Evolutionary conservation across 2,329 filamentous ascomycete genomes (phyloP), one percentile per base, ranked within the genome.

Genomic region (Cytospora paraplurivora): DNA sequence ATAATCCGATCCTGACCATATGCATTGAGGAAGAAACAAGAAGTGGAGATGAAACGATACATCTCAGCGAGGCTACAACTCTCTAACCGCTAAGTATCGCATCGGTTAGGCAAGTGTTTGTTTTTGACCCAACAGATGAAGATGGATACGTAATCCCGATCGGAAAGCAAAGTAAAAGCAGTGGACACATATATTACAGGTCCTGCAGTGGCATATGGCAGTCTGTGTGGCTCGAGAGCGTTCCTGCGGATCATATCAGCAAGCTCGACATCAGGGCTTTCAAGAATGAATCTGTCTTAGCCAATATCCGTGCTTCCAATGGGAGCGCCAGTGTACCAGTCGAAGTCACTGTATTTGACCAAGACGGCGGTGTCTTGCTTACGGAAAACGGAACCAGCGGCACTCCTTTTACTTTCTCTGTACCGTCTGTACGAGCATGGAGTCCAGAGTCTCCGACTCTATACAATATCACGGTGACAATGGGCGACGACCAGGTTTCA

Each of bases 201-300:
- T 85, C 89, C 0, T 91, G 88, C 71, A 88, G 86, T 38, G 89
- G 89, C 6, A 91, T 92, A 67, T 92, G 89, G 89, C 88, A 91
- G 71, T 82, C 81, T 19, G 88, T 91, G 0, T 92, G 88, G 88
- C 76, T 92, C 1, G 85, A 89, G 71, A 79, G 83, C n/a, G 86
- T 82, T 0, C 85, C 88, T 0, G 66, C 75, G 0, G 80, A 83
- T 56, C 77, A 87, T 68, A 82, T 91, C 61, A 82, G 81, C 0
- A 78, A 82, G 49, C 74, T 91, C 2, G 84, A 90, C 66, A 70
- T 91, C 17, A 73, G 79, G 33, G 88, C 86, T 0, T 81, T 80
- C 67, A 83, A 82, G 76, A 68, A 85, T 56, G 85, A 85, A 17
- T 72, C 35, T 87, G 85, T 88, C 5, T 81, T 81, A 58, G 77